Base-by-base conservation (phyloP, 495 filamentous ascomycete species). In the Penicilliopsis zonata region DNA sequence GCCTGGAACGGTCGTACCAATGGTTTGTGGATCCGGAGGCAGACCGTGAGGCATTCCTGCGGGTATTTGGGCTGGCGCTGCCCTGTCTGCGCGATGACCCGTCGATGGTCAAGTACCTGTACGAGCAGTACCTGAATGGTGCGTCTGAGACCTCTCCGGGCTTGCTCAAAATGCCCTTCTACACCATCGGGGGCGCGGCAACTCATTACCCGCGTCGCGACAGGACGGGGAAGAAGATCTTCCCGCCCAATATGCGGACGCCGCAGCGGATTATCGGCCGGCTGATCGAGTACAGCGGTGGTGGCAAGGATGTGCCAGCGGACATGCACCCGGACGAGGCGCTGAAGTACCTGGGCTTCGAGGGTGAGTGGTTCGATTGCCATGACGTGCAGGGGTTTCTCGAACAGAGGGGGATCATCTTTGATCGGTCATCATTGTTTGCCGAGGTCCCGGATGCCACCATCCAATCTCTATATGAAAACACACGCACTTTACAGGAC, bases 41-140 rank as follows among this genome's bases (percentile, higher is more conserved):
- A 2, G 61, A 73, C 0, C 62, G 67, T 7, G 44, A 52, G 3
- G 54, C 50, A 0, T 53, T 81, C 30, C 50, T 60, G 23, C 64
- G 72, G 24, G 57, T 82, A 16, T 90, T 88, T 48, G 74, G 72
- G 26, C 78, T 87, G n/a, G n/a, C n/a, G 32, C 65, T 77, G 12
- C 57, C 80, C 18, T 68, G 76, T 34, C 66, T 76, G 31, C 63
- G 69, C 20, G 60, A 67, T 7, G 49, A 54, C 19, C 59, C 72
- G n/a, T n/a, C n/a, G 0, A 55, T 65, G 16, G 68, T 78, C 14
- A 40, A 59, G 13, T 46, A 55, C 1, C 49, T 49, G 0, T 57
- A 78, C 22, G 45, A 44, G 19, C 40, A 51, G 2, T 41, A 66
- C 1, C 26, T 59, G 9, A 42, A 37, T 13, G 36, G 42, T 4